A percentile compares a stretch with the other conserved stretches of the same genome.
Conservation (phyloP, 371 early-diverging fungal genomes). For the Syncephalis fuscata region DNA sequence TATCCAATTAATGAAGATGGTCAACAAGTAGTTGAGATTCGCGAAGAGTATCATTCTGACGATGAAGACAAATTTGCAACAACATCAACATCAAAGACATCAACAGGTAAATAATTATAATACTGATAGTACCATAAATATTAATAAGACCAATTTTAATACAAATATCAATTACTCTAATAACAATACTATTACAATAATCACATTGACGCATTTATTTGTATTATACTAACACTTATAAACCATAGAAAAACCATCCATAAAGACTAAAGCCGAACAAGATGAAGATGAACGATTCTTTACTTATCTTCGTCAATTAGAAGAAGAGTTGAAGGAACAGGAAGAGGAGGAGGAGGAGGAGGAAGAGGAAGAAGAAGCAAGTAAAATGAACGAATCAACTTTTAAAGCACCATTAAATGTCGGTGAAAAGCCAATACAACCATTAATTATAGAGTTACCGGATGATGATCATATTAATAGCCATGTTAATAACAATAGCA, state of each 20-base stretch:
- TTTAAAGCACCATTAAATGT: background rate
- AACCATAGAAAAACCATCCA: slow-evolving; percentile 3
- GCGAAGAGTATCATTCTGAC: slow-evolving; percentile 46
- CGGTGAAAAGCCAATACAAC: background rate
- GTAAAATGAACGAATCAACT: slow-evolving; percentile 6
- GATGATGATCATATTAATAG: too few species aligned
- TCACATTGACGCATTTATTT: background rate
- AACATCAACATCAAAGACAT: slow-evolving; percentile 5
- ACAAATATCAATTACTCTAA: too few species aligned
- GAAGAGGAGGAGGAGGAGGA: slow-evolving; percentile 13
- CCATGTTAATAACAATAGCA: too few species aligned
- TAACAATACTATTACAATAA: too few species aligned
- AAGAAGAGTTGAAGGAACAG: slow-evolving; percentile 18
- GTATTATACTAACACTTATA: background rate
- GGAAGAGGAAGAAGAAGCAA: slow-evolving; percentile 10
- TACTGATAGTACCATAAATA: background rate
- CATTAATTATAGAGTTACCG: too few species aligned
- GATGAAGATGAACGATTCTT: slow-evolving; percentile 26
- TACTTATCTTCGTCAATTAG: slow-evolving; percentile 31
- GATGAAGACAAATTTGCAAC: slow-evolving; percentile 29
- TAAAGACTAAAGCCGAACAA: slow-evolving; percentile 26
- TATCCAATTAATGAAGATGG: slow-evolving; percentile 59
- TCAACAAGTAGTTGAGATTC: slow-evolving; percentile 70
- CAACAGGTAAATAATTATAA: slow-evolving; percentile 1
- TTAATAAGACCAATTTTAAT: too few species aligned